Conservation (phyloP, 169 alveolate species). For the Plasmodium knowlesi region DNA sequence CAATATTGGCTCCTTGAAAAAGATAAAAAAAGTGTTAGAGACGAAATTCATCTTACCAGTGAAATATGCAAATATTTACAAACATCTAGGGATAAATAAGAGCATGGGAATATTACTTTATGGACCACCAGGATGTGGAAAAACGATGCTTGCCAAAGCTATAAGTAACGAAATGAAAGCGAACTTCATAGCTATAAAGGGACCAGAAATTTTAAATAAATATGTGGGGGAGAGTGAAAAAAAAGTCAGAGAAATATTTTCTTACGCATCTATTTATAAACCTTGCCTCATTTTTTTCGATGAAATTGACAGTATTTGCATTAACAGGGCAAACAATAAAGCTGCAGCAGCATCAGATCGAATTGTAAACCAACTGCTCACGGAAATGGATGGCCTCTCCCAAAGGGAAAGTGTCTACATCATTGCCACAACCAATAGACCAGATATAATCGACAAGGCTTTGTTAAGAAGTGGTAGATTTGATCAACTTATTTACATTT, state of each 20-base stretch:
- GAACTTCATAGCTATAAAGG: constrained; percentile 96
- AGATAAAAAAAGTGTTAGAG: constrained; percentile 91
- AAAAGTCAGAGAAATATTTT: constrained; percentile 97
- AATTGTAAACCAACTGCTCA: constrained; percentile 97
- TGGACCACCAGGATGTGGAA: constrained; percentile 99
- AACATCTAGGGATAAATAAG: constrained; percentile 91
- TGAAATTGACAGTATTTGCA: constrained; percentile 98
- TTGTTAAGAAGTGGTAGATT: constrained; percentile 97
- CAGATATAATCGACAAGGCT: constrained; percentile 99
- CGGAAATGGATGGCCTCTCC: constrained; percentile 98
- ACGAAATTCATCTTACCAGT: constrained; percentile 95
- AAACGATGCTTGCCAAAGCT: constrained; percentile 98
- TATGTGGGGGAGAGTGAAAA: constrained; percentile 99
- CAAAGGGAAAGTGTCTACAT: constrained; percentile 93
- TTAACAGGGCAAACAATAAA: constrained; percentile 93
- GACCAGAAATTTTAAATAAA: constrained; percentile 97
- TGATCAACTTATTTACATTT: constrained; percentile 93
- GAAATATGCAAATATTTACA: constrained; percentile 90
- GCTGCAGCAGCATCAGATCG: constrained; percentile 92
- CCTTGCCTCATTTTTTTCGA: constrained; percentile 99
- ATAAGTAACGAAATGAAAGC: constrained; percentile 97
- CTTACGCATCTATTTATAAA: constrained; percentile 97
- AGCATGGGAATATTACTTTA: constrained; percentile 98
- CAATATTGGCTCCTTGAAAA: constrained; percentile 95
- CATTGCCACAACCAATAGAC: constrained; percentile 99